A percentile compares a stretch with the other conserved stretches of the same genome.
These are phyloP conservation scores for Diaporthe sp. DNA, from an alignment of 2,329 filamentous ascomycete genomes.

Conservation along the genomic window DNA sequence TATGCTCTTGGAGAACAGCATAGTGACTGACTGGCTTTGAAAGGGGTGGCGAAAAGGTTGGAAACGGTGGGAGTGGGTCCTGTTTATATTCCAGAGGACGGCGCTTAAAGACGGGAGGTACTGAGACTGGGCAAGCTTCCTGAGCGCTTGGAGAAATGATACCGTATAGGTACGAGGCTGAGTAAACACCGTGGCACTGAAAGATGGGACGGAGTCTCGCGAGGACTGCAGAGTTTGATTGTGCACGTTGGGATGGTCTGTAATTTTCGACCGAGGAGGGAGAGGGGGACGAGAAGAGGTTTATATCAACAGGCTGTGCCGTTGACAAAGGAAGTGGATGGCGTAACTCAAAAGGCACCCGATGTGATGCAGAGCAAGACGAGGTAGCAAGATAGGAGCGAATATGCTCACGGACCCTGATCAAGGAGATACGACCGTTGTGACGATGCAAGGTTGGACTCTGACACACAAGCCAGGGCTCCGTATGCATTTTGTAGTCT, in stretches of 20 bases:
- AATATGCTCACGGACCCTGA: constrained; percentile 28
- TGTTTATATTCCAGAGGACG: constrained; percentile 29
- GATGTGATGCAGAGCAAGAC: constrained; percentile 14
- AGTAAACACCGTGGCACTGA: neutral
- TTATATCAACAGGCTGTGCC: constrained; percentile 31
- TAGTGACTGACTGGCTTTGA: constrained; percentile 12
- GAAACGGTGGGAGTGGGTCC: neutral
- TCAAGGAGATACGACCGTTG: constrained; percentile 23
- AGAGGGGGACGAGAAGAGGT: neutral
- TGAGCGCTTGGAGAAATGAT: constrained; percentile 32
- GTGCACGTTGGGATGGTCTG: neutral
- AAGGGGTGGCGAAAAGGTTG: neutral
- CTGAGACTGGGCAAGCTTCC: constrained; percentile 22
- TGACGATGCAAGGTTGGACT: constrained; percentile 29
- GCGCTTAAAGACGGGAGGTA: constrained; percentile 17
- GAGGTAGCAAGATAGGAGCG: constrained; percentile 27
- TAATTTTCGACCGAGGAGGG: neutral
- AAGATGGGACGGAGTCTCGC: constrained; percentile 10
- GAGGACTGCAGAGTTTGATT: constrained; percentile 7
- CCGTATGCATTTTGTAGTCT: constrained; percentile 32
- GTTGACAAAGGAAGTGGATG: constrained; percentile 12
- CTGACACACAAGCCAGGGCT: constrained; percentile 33
- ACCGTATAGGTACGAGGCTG: neutral
- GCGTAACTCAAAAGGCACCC: constrained; percentile 5
- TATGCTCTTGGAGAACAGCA: constrained; percentile 31